phyloP scores from a whole-genome alignment of 23 red algal genomes.

The Gracilaria vermiculophylla region DNA sequence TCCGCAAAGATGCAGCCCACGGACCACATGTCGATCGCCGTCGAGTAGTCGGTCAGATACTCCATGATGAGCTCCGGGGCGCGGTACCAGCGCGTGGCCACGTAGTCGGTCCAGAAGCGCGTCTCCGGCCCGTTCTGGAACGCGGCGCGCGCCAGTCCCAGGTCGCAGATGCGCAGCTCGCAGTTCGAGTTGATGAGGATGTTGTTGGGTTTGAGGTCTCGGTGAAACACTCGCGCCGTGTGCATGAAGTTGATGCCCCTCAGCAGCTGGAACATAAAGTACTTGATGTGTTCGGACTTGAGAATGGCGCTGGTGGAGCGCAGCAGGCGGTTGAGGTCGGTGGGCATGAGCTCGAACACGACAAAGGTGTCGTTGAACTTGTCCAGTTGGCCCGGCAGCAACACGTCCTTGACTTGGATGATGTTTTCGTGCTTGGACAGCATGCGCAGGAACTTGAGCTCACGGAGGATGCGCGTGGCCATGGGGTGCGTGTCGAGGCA shows the following conservation, averaged over 20 bases:
- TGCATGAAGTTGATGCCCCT: conserved; percentile 92
- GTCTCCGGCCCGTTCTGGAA: conserved; percentile 73
- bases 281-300: conserved; percentile 60
- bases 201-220: conserved; percentile 97
- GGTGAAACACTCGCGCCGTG: conserved; percentile 83
- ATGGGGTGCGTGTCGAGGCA: conserved; percentile 72
- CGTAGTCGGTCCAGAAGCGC: conserved; percentile 95
- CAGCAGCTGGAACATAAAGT: conserved; percentile 89
- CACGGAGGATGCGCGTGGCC: conserved; percentile 87
- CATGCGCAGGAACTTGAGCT: conserved; percentile 93
- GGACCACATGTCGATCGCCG: conserved; percentile 94
- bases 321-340: conserved; percentile 81
- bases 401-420: conserved; percentile 80
- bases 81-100: conserved; percentile 96
- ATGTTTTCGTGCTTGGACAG: conserved; percentile 89
- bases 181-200: conserved; percentile 87
- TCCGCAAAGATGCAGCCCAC: conserved; percentile 98
- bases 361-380: conserved; percentile 96
- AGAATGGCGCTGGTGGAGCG: conserved; percentile 50
- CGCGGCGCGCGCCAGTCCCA: conserved; percentile 94
- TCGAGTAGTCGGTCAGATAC: conserved; percentile 80
- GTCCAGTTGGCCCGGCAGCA: conserved; percentile 74
- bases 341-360: conserved; percentile 94
- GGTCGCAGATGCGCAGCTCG: conserved; percentile 93
- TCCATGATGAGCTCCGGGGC: conserved; percentile 94